Evolutionary conservation across 768 basidiomycete species (phyloP).

Genomic region (Trametes punicea): DNA sequence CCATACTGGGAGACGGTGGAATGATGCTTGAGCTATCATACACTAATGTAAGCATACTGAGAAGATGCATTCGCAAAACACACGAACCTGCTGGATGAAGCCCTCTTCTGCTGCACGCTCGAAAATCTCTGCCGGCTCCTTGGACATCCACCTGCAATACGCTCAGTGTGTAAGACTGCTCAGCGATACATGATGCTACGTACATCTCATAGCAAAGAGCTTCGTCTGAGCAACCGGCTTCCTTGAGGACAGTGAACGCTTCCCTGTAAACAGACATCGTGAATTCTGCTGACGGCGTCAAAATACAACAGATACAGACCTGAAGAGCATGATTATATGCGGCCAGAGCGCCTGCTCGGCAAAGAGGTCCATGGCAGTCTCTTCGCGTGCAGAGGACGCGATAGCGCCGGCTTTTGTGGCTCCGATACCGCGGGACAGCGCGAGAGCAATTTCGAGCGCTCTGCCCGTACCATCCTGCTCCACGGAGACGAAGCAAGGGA

Average conservation of each 20-base stretch:
- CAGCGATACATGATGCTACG: neutral
- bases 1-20: conserved; percentile 62
- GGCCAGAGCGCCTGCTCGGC: conserved; percentile 68
- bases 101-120: conserved; percentile 66
- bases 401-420: conserved; percentile 64
- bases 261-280: conserved; percentile 38
- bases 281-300: neutral
- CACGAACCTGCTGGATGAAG: conserved; percentile 51
- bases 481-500: conserved; percentile 63
- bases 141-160: conserved; percentile 61
- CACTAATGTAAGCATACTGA: neutral
- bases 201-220: conserved; percentile 66
- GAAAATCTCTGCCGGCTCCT: conserved; percentile 67
- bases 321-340: conserved; percentile 61
- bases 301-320: conserved; percentile 29
- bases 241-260: conserved; percentile 58
- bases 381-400: conserved; percentile 57
- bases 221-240: conserved; percentile 64
- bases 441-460: conserved; percentile 45
- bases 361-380: conserved; percentile 63
- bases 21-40: conserved; percentile 52
- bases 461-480: conserved; percentile 57
- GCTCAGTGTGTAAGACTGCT: neutral
- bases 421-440: conserved; percentile 55
- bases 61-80: neutral